Percentiles rank a stretch among this genome's conserved stretches.
phyloP scores from a whole-genome alignment of 495 filamentous ascomycete species.

The Hypomontagnella monticulosa region DNA sequence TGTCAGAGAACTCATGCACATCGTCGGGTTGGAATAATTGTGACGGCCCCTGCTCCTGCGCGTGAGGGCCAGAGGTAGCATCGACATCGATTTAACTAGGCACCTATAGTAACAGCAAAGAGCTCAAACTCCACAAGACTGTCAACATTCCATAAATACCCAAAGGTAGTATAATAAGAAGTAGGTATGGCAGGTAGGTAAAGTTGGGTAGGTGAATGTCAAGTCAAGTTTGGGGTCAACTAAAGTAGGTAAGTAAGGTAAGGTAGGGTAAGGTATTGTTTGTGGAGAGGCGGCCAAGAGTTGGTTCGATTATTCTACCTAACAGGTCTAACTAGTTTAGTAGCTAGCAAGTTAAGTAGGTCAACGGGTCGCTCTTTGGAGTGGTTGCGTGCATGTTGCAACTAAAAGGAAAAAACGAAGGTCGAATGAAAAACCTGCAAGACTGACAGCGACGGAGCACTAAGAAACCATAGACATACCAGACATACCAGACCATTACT shows the following conservation, averaged over 20 bases:
- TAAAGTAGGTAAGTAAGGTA: conserved; percentile 21
- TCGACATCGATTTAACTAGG: conserved; percentile 30
- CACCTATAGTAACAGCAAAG: conserved; percentile 7
- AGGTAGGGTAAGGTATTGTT: conserved; percentile 19
- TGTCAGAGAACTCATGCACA: conserved; percentile 23
- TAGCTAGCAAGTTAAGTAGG: conserved; percentile 1
- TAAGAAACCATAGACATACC: background rate
- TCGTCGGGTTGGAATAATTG: conserved; percentile 20
- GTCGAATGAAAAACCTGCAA: conserved; percentile 18
- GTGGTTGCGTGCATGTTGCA: conserved; percentile 36
- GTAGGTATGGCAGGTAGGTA: no score
- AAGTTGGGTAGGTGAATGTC: conserved; percentile 7
- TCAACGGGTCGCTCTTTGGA: conserved; percentile 21
- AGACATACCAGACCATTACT: no score
- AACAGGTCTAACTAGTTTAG: background rate
- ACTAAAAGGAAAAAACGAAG: conserved; percentile 10
- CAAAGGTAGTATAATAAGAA: conserved; percentile 1
- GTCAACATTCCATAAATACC: conserved; percentile 22
- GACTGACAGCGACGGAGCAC: conserved; percentile 3
- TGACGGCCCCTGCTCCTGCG: conserved; percentile 20
- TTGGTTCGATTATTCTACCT: no score
- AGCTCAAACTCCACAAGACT: conserved; percentile 22
- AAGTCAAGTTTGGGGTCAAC: conserved; percentile 8
- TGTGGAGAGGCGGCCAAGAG: conserved; percentile 11
- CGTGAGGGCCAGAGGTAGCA: conserved; percentile 11